Base-by-base conservation (phyloP, 2,329 filamentous ascomycete species). In the Xylaria sp. region DNA sequence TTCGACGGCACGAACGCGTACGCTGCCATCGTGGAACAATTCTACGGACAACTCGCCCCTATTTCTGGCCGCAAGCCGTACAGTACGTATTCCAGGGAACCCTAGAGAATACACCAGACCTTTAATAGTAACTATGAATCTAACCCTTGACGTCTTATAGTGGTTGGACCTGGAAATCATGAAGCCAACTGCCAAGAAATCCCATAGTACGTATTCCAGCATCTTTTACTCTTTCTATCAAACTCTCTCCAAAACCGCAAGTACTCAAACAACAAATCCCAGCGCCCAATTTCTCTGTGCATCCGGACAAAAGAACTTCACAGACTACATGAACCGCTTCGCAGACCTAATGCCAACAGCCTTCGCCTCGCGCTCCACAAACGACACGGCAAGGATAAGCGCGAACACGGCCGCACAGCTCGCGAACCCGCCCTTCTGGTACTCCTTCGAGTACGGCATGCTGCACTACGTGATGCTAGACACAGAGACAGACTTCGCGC, bases 371-470 rank as follows among this genome's bases (percentile, higher is more conserved):
- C 82, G 80, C 0, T 88, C 86, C 0, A 63, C 76, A 10, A 79
- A 82, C 74, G 74, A 70, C 1, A 75, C 77, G 0, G 85, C 85
- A 0, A 80, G 80, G 53, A 69, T 81, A 3, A 78, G 77, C 27
- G 85, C 86, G 53, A 81, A 82, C 68, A 82, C 81, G 71, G 86
- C 86, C 1, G 72, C 75, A 25, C 27, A 75, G 47, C 79, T 86
- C 9, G 79, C 85, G 4, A 81, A 84, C n/a, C 84, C 86, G 18
- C 84, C 85, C 0, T 87, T 88, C 73, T 88, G 86, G 86, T 88
- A 87, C 78, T 86, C 84, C 0, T 89, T 88, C 73, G 86, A 88
- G 68, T 87, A 88, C 75, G 86, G 86, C 68, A 85, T 87, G 84
- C 81, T 79, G 0, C 86, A 88, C 74, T 76, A 86, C 62, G 78